These are phyloP conservation scores for Diospyros kaki DNA, from an alignment of 148 eudicot species.

Conservation along the genomic window DNA sequence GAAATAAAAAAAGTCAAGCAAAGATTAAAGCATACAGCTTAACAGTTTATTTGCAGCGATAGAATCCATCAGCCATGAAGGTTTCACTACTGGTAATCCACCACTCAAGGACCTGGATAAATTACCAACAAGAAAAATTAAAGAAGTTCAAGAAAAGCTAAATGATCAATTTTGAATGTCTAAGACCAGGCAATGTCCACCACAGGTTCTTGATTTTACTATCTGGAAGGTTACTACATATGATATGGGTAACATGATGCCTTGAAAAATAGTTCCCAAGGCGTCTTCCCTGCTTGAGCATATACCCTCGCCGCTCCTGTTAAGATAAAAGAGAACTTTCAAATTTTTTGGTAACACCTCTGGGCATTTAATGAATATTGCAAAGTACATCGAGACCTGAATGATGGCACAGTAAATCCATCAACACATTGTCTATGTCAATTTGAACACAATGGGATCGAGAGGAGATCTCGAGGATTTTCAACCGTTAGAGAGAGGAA, in stretches of 20 bases:
- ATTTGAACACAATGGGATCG: too few relatives aligned
- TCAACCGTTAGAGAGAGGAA: too few relatives aligned
- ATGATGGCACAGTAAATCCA: constrained; percentile 92
- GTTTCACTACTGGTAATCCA: constrained; percentile 92
- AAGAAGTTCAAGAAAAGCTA: not conserved
- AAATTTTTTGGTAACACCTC: not conserved
- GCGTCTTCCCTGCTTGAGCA: constrained; percentile 87
- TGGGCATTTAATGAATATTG: not conserved
- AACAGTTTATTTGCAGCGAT: constrained; percentile 70
- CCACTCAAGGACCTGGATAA: constrained; percentile 75
- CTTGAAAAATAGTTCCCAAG: constrained; percentile 95
- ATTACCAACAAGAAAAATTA: constrained; percentile 4
- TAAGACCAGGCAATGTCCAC: constrained; percentile 22
- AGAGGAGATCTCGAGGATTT: too few relatives aligned
- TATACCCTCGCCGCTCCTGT: constrained; percentile 76
- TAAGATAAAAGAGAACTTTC: not conserved
- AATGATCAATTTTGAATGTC: not conserved
- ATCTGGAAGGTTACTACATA: constrained; percentile 91
- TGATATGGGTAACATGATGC: constrained; percentile 77
- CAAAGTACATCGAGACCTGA: constrained; percentile 46
- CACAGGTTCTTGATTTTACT: constrained; percentile 88
- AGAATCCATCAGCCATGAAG: constrained; percentile 79
- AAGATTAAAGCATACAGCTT: constrained; percentile 55
- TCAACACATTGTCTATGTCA: constrained; percentile 35
- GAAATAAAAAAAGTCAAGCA: not conserved